These are phyloP conservation scores for Carex cristatella DNA, from an alignment of 176 grass and related monocot species.

Conservation along the genomic window DNA sequence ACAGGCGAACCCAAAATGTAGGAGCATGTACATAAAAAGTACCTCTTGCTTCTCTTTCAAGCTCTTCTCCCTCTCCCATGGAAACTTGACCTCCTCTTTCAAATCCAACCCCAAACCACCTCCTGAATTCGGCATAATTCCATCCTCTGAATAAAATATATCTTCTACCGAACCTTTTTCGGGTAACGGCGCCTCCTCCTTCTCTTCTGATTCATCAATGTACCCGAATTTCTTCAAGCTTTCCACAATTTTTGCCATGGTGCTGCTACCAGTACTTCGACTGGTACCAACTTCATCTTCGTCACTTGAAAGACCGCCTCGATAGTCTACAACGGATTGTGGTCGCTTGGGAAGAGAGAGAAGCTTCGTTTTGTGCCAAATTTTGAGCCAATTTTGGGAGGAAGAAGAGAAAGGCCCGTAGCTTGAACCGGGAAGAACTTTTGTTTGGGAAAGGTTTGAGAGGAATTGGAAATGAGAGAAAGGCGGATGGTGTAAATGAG, in stretches of 20 bases:
- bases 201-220: constrained; percentile 30
- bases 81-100: constrained; percentile 50
- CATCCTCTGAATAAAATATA: constrained; percentile 69
- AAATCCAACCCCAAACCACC: constrained; percentile 42
- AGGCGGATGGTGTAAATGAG: constrained; percentile 43
- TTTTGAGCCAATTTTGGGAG: constrained; percentile 45
- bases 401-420: constrained; percentile 25
- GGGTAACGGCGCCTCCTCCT: constrained; percentile 33
- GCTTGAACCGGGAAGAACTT: neutral
- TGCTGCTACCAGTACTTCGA: constrained; percentile 47
- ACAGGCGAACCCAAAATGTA: neutral
- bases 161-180: constrained; percentile 75
- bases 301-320: constrained; percentile 59
- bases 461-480: constrained; percentile 32
- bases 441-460: neutral
- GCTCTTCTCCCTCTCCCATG: constrained; percentile 55
- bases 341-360: constrained; percentile 30
- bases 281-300: constrained; percentile 56
- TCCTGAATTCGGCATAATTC: constrained; percentile 58
- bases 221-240: constrained; percentile 70
- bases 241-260: constrained; percentile 73
- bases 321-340: constrained; percentile 43
- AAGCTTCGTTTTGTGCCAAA: constrained; percentile 12
- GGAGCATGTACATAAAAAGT: neutral
- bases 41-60: constrained; percentile 6